These are phyloP conservation scores for Daphne laureola DNA, from an alignment of 441 rosid genomes.

Conservation along the genomic window DNA sequence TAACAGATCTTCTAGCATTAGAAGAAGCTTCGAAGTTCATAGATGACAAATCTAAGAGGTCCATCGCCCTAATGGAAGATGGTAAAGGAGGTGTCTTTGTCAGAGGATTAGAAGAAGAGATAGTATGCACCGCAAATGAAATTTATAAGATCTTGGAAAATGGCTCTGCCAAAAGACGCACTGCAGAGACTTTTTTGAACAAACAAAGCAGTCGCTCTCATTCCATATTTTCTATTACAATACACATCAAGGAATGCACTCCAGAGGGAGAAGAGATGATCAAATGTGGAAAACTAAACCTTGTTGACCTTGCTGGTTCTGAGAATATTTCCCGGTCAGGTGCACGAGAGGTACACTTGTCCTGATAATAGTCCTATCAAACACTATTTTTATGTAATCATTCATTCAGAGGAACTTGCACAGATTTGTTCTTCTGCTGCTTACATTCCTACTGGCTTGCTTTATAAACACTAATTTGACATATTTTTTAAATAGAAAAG, in stretches of 20 bases:
- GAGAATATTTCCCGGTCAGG: conserved; percentile 99
- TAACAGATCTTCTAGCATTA: conserved; percentile 87
- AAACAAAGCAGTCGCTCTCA: conserved; percentile 99
- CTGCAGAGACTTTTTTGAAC: conserved; percentile 97
- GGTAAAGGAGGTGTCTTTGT: conserved; percentile 99
- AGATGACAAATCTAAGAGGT: conserved; percentile 94
- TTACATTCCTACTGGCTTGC: not conserved
- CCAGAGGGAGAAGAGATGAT: conserved; percentile 98
- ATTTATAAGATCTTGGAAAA: conserved; percentile 96
- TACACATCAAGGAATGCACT: conserved; percentile 92
- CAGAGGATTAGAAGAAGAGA: conserved; percentile 95
- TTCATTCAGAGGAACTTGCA: conserved; percentile 8
- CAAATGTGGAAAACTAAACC: conserved; percentile 95
- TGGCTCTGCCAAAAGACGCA: conserved; percentile 96
- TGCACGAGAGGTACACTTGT: conserved; percentile 71
- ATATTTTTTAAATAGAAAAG: conserved; percentile 2
- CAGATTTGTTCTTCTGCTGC: not conserved
- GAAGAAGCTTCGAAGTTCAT: conserved; percentile 75
- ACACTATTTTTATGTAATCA: not conserved
- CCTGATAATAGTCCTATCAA: no score
- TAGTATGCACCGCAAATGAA: conserved; percentile 90
- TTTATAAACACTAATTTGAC: no score
- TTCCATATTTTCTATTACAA: conserved; percentile 94
- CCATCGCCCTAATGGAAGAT: conserved; percentile 99
- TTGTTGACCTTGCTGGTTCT: conserved; percentile 98